Base-by-base conservation (phyloP, 2,329 filamentous ascomycete genomes). In the Colletotrichum spinosum region DNA sequence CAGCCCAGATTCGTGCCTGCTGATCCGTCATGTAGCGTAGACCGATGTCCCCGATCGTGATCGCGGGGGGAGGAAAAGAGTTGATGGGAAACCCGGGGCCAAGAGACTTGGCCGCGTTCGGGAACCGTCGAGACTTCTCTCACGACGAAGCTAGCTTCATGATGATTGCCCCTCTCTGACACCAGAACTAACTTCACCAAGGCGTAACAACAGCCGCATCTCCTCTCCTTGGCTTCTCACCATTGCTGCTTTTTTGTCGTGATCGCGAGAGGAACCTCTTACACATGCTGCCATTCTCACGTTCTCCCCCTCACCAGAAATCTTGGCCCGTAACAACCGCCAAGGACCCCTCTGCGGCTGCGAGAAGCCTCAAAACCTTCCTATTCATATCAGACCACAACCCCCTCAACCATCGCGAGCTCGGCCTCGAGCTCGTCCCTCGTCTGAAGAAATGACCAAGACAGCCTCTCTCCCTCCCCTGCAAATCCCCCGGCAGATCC, bases 211-310 rank as follows among this genome's bases (percentile, higher is more conserved):
- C 46, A 65, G 41, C 25, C 62, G 25, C 52, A 39, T 39, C 50
- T 60, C 51, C 50, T 65, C 50, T 15, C 25, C 57, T 65, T 65
- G 41, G 62, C 46, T 55, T 11, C 33, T 9, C 34, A 39, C 45
- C 50, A 58, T 41, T 35, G 25, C 11, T 39, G 9, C 10, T 46
- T 8, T 8, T 2, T 9, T 15, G 2, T 17, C 44, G 44, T 46
- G 15, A 5, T 46, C 44, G 44, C 25, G 25, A 25, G 25, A 25
- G 25, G 25, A 25, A 25, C 25, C 25, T 5, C 25, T 4, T 4
- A 25, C 25, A 25, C 25, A 25, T 25, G 25, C 44, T 33, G 44
- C 44, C 55, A n/a, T 51, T 37, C 45, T 48, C 54, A 38, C 49
- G n/a, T 44, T n/a, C 13, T 34, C 44, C 37, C 50, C 50, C 25